Conservation (phyloP, 306 rosid genomes). For the Mucuna pruriens region DNA sequence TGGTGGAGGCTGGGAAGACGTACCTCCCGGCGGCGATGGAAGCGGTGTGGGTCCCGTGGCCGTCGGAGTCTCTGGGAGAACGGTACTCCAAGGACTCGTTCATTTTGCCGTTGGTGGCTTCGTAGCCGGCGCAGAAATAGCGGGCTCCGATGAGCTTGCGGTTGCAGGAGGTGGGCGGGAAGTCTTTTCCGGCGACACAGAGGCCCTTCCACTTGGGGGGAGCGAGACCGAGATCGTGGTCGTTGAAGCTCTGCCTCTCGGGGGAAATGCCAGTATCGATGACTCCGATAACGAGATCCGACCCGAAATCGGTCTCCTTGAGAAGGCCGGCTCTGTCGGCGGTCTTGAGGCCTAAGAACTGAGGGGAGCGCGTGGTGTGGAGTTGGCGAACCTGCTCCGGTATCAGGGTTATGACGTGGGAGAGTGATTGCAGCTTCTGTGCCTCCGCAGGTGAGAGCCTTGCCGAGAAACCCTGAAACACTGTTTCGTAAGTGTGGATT, state of each 20-base stretch:
- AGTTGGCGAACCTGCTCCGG: slow-evolving; percentile 75
- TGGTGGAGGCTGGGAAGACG: slow-evolving; percentile 74
- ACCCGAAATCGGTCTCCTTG: slow-evolving; percentile 81
- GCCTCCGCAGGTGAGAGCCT: slow-evolving; percentile 60
- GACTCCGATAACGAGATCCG: slow-evolving; percentile 91
- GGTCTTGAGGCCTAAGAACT: slow-evolving; percentile 70
- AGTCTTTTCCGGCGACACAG: slow-evolving; percentile 56
- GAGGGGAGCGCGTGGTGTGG: slow-evolving; percentile 89
- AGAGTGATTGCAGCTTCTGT: slow-evolving; percentile 48
- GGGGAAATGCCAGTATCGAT: slow-evolving; percentile 88
- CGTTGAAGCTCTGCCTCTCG: slow-evolving; percentile 77
- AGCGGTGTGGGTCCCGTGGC: slow-evolving; percentile 90
- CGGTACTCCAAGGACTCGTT: slow-evolving; percentile 72
- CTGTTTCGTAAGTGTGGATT: slow-evolving; percentile 66
- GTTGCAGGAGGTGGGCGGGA: slow-evolving; percentile 61
- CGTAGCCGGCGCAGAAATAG: slow-evolving; percentile 70
- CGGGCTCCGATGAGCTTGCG: slow-evolving; percentile 83
- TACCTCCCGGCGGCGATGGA: slow-evolving; percentile 90
- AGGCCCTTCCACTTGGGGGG: slow-evolving; percentile 84
- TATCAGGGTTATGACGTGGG: slow-evolving; percentile 60
- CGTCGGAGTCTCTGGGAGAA: slow-evolving; percentile 83
- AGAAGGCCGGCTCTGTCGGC: slow-evolving; percentile 70
- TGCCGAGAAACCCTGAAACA: slow-evolving; percentile 83
- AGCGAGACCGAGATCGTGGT: slow-evolving; percentile 63
- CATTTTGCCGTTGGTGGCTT: slow-evolving; percentile 82